Evolutionary conservation across 208 protist species (phyloP).

Genomic region (Angomonas deanei): DNA sequence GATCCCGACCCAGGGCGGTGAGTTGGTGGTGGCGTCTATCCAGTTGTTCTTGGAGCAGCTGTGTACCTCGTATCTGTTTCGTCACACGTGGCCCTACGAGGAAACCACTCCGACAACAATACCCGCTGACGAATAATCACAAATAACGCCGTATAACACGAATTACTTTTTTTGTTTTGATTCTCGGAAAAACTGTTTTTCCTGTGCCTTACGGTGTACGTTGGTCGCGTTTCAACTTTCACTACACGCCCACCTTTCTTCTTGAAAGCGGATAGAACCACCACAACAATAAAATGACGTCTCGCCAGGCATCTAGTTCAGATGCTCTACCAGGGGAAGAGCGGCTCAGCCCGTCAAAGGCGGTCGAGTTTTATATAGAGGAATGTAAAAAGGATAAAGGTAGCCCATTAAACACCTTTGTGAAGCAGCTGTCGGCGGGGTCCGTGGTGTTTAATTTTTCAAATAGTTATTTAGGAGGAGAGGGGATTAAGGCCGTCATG

Average conservation of each 20-base stretch:
- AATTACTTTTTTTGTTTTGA: too few relatives aligned
- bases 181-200: too few relatives aligned
- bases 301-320: too few relatives aligned
- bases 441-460: conserved; percentile 59
- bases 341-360: conserved; percentile 21
- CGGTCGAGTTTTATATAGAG: conserved; percentile 52
- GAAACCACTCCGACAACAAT: neutral
- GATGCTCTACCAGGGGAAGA: too few relatives aligned
- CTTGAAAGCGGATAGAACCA: too few relatives aligned
- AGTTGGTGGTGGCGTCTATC: conserved; percentile 41
- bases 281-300: too few relatives aligned
- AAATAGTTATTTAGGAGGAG: conserved; percentile 74
- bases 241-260: too few relatives aligned
- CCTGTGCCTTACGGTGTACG: too few relatives aligned
- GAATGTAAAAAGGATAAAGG: conserved; percentile 27
- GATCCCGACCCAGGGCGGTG: conserved; percentile 51
- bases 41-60: conserved; percentile 44
- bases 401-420: conserved; percentile 44
- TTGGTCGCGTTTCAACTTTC: too few relatives aligned
- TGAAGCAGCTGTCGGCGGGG: conserved; percentile 46
- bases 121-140: neutral
- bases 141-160: neutral
- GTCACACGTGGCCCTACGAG: conserved; percentile 59
- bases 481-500: conserved; percentile 64
- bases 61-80: conserved; percentile 50